Base-by-base conservation (phyloP, 2,329 filamentous ascomycete species). In the Ascocoryne sarcoides region DNA sequence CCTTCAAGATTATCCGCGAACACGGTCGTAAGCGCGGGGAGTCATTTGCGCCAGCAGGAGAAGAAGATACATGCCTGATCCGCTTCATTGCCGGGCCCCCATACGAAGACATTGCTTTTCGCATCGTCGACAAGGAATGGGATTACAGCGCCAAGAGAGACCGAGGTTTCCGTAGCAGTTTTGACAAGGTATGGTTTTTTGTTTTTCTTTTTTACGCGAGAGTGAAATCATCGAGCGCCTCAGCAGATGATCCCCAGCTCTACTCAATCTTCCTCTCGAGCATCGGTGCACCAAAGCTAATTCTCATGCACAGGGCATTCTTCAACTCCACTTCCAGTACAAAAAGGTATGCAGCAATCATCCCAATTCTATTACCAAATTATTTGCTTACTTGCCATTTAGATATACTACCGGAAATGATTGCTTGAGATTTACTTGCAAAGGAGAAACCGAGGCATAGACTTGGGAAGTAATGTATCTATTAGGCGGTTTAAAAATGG, bases 81-180 rank as follows among this genome's bases (percentile, higher is more conserved):
- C 80, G 89, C 17, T 98, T 98, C 66, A 84, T 95, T 58, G 87
- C 90, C 17, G 92, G 93, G 0, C 84, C 90, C 3, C 92, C 92
- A 4, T 98, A 98, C 60, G 86, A 95, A 62, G 92, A 98, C 57
- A 82, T 98, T 58, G 92, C 90, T 7, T 98, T 98, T 59, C 79
- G 90, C 29, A 95, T 98, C 51, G 89, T 98, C 29, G 92, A 98
- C 63, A 90, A 92, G 49, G 92, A 98, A 64, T 98, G 92, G 92
- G 92, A 98, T 63, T 98, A 95, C 61, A 95, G 87, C 61, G 86
- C 90, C 2, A 96, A 95, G 66, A 77, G 82, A 54, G 92, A 98
- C 55, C 76, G 92, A 44, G 93, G 92, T 1, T 98, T 96, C 66
- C 89, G 78, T 61, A 95, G 89, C 64, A 94, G 84, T 48, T 98